Evolutionary conservation across 2,329 filamentous ascomycete genomes (phyloP).

Genomic region (Amesomyces nigricolor): DNA sequence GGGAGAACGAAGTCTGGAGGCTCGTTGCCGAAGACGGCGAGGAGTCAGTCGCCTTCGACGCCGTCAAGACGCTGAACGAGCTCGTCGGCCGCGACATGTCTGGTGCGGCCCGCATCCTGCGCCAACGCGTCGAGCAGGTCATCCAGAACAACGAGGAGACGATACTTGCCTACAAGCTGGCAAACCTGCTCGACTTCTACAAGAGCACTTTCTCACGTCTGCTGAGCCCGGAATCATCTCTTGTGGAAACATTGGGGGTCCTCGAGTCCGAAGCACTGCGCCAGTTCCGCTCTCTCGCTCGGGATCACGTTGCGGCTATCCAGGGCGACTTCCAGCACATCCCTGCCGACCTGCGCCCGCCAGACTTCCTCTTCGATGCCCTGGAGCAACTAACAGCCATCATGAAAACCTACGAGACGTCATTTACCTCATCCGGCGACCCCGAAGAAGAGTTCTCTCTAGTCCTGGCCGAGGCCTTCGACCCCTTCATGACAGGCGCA

Average conservation of each 20-base stretch:
- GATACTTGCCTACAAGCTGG: constrained; percentile 81
- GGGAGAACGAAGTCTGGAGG: constrained; percentile 80
- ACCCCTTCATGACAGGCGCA: constrained; percentile 77
- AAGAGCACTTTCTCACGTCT: constrained; percentile 76
- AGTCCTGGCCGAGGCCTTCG: constrained; percentile 71
- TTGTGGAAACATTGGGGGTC: constrained; percentile 62
- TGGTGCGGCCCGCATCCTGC: constrained; percentile 75
- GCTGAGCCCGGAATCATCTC: constrained; percentile 60
- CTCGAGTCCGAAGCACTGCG: constrained; percentile 72
- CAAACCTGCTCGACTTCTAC: constrained; percentile 87
- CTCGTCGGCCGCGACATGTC: constrained; percentile 81
- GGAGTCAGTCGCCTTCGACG: constrained; percentile 61
- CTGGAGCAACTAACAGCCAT: constrained; percentile 72
- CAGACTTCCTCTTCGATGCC: constrained; percentile 74
- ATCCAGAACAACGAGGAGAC: constrained; percentile 89
- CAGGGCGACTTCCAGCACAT: constrained; percentile 66
- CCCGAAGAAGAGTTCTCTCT: constrained; percentile 66
- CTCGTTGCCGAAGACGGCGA: constrained; percentile 55
- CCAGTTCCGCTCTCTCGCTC: constrained; percentile 76
- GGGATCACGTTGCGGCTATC: constrained; percentile 70
- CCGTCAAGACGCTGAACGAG: constrained; percentile 72
- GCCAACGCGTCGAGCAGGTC: constrained; percentile 84
- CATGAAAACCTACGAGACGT: constrained; percentile 82
- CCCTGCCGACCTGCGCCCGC: constrained; percentile 68
- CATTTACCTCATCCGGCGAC: constrained; percentile 55